Evolutionary conservation across 1,284 basidiomycete genomes (phyloP), one percentile per base, ranked within the genome.

Genomic region (Ustilago hordei): DNA sequence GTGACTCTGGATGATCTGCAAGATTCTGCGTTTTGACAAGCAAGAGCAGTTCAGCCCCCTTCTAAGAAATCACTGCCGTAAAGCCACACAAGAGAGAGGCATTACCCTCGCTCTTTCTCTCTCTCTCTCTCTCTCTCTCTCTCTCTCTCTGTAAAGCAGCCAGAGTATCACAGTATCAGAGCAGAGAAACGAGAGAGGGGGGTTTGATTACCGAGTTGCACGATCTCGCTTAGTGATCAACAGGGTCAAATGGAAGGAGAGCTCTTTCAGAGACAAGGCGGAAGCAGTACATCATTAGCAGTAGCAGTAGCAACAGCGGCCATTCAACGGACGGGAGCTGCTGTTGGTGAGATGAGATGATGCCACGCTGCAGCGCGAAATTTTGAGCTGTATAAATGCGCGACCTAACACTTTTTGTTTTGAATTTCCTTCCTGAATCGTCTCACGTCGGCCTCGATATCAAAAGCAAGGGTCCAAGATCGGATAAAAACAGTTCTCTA

Each of bases 341-440:
- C 23, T 28, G 23, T 28, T 28, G 3, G 23, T 28, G 23, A 28
- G 13, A 66, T 59, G 23, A 56, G 17, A 50, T 62, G 66, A 68
- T 55, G 55, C 59, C 66, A 68, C 35, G 5, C 8, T 58, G 66
- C 66, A 62, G 66, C 28, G 23, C 55, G 38, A 39, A 39, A 39
- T 9, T 39, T 39, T 17, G 38, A 17, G 15, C 38, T 39, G 23
- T 28, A 28, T 28, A 28, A 28, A 28, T 3, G 2, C 23, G 23
- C 23, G 23, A 28, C 23, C 23, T 28, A 28, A 28, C 23, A 28
- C 23, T 3, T 28, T 28, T 28, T 3, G 23, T 3, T 2, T 28
- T 28, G 23, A 28, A 3, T 28, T 28, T 28, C 23, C 23, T 3
- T 28, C 23, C 23, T 28, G 23, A 28, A 28, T 28, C 3, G 23